A percentile compares a stretch with the other conserved stretches of the same genome.
These are phyloP conservation scores for Lentithecium fluviatile DNA, from an alignment of 495 filamentous ascomycete genomes.

Conservation along the genomic window DNA sequence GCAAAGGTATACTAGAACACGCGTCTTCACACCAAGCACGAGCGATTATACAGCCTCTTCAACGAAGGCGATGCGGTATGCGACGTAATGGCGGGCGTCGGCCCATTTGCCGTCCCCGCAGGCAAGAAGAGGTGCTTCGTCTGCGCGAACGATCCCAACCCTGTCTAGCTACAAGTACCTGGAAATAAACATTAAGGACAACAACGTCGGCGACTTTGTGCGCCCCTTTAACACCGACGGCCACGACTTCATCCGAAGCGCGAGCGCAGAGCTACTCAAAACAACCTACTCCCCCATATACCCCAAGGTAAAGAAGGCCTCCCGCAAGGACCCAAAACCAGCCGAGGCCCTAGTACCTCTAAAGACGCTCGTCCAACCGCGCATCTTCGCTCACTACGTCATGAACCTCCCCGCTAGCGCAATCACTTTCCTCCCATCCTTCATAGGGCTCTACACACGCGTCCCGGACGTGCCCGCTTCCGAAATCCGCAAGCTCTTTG, in stretches of 20 bases:
- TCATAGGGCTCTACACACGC: constrained; percentile 70
- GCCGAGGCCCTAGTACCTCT: neutral
- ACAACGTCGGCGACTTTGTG: constrained; percentile 80
- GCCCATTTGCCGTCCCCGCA: constrained; percentile 91
- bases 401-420: constrained; percentile 95
- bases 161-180: constrained; percentile 76
- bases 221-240: constrained; percentile 78
- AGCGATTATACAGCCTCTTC: constrained; percentile 74
- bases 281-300: constrained; percentile 33
- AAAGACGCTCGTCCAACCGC: constrained; percentile 49
- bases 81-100: constrained; percentile 97
- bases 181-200: constrained; percentile 64
- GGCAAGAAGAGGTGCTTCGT: constrained; percentile 89
- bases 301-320: constrained; percentile 8
- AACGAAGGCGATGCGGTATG: constrained; percentile 80
- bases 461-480: constrained; percentile 10
- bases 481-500: constrained; percentile 64
- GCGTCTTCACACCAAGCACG: constrained; percentile 83
- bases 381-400: constrained; percentile 81
- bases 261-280: constrained; percentile 61
- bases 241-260: constrained; percentile 69
- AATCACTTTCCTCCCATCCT: constrained; percentile 76
- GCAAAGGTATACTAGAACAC: constrained; percentile 97
- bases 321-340: constrained; percentile 16
- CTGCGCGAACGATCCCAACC: constrained; percentile 96